phyloP scores from a whole-genome alignment of 768 basidiomycete species.

The Suillus subluteus region DNA sequence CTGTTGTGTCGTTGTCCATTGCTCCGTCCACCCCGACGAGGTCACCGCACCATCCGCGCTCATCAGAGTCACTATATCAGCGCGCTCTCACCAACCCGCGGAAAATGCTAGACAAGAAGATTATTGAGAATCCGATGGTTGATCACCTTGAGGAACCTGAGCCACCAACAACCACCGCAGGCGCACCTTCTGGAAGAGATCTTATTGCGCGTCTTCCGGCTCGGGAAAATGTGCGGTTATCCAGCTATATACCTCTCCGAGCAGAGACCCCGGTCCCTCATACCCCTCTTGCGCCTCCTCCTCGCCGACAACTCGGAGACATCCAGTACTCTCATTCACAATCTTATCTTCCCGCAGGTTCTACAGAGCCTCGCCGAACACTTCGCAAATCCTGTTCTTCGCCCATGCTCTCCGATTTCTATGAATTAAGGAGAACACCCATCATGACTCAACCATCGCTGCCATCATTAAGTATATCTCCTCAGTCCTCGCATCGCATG shows the following conservation, averaged over 20 bases:
- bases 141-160: constrained; percentile 37
- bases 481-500: constrained; percentile 30
- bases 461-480: constrained; percentile 37
- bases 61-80: constrained; percentile 28
- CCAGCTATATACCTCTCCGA: constrained; percentile 54
- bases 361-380: constrained; percentile 15
- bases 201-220: constrained; percentile 22
- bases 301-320: constrained; percentile 47
- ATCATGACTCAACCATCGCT: constrained; percentile 52
- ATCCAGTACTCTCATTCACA: constrained; percentile 61
- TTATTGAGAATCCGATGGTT: constrained; percentile 45
- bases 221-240: constrained; percentile 39
- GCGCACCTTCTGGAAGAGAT: constrained; percentile 13
- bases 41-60: constrained; percentile 23
- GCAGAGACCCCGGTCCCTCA: constrained; percentile 69
- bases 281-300: constrained; percentile 69
- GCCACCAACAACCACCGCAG: constrained; percentile 23
- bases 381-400: constrained; percentile 59
- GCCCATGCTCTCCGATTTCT: constrained; percentile 51
- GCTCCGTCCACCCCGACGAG: constrained; percentile 42
- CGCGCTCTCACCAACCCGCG: constrained; percentile 27
- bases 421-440: constrained; percentile 37
- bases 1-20: constrained; percentile 35
- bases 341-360: constrained; percentile 43
- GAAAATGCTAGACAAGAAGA: constrained; percentile 45